Base-by-base conservation (phyloP, 2,329 filamentous ascomycete genomes). In the Colletotrichum eleusines region DNA sequence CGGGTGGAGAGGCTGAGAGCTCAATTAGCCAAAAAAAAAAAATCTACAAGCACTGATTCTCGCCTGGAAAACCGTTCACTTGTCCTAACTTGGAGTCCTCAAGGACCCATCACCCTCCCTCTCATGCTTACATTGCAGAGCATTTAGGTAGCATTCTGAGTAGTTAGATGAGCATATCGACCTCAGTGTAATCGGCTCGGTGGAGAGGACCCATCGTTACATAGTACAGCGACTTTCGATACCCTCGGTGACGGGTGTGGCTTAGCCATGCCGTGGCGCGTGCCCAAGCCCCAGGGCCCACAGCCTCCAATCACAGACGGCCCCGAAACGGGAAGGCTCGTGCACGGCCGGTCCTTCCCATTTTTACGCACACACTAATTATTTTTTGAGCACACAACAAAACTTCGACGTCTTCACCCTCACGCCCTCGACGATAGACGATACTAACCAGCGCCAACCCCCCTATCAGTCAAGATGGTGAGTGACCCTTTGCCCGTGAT, bases 391-490 rank as follows among this genome's bases (percentile, higher is more conserved):
- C n/a, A n/a, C n/a, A n/a, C n/a, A n/a, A n/a, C n/a, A n/a, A n/a
- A n/a, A n/a, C n/a, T n/a, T n/a, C n/a, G n/a, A n/a, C n/a, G n/a
- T n/a, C n/a, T n/a, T 51, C 54, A 65, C 35, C 51, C 64, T 55
- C 64, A 69, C 69, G 69, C 69, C 69, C 64, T 71, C n/a, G n/a
- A n/a, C n/a, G n/a, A n/a, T n/a, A n/a, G 64, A 69, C 59, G 69
- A 71, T 63, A 71, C 69, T 71, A 71, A 71, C 69, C 69, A 71
- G 69, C 69, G 68, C 68, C 64, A 69, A 64, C 69, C 68, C 59
- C 69, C 64, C 69, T 71, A 71, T 71, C 69, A 71, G 65, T 69
- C 69, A 71, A 71, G 69, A 71, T 71, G 69, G 69, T 71, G 69
- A 71, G 69, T 71, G 50, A 51, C 60, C 63, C 59, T 64, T 69